Evolutionary conservation across 2,329 filamentous ascomycete genomes (phyloP).

Genomic region (Fusarium gaditjirri): DNA sequence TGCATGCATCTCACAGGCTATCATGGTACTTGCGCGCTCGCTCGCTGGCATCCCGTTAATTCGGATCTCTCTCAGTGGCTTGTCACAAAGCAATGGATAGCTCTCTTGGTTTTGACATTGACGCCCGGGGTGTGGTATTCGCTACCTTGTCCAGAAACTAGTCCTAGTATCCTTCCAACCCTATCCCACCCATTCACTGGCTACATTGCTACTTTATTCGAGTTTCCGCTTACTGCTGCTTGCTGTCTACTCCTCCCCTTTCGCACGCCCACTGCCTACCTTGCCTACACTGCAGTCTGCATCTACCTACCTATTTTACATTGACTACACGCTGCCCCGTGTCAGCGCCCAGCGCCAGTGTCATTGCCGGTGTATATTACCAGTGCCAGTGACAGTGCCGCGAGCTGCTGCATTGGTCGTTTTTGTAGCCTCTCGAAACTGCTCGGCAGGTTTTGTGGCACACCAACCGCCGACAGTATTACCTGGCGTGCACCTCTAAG

Average conservation of each 20-base stretch:
- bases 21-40: conserved; percentile 11
- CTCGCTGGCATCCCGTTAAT: conserved; percentile 26
- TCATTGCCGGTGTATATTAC: conserved; percentile 4
- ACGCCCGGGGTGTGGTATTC: conserved; percentile 26
- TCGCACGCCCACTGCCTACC: conserved; percentile 22
- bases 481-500: conserved; percentile 42
- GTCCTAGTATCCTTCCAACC: conserved; percentile 20
- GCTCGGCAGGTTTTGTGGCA: conserved; percentile 41
- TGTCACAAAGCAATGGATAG: conserved; percentile 41
- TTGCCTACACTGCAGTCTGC: conserved; percentile 24
- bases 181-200: conserved; percentile 26
- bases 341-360: conserved; percentile 11
- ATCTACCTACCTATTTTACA: conserved; percentile 16
- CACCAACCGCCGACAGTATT: conserved; percentile 43
- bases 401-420: conserved; percentile 38
- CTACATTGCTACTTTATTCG: conserved; percentile 25
- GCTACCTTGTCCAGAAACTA: conserved; percentile 28
- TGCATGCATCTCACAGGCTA: conserved; percentile 23
- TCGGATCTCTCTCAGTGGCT: conserved; percentile 38
- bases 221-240: conserved; percentile 29
- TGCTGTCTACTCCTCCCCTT: conserved; percentile 28
- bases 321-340: conserved; percentile 25
- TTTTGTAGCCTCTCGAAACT: conserved; percentile 43
- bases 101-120: conserved; percentile 28
- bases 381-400: conserved; percentile 33